A percentile compares a stretch with the other conserved stretches of the same genome.
These are phyloP conservation scores for Pythium angustatum DNA, from an alignment of 352 stramenopile species.

Conservation along the genomic window DNA sequence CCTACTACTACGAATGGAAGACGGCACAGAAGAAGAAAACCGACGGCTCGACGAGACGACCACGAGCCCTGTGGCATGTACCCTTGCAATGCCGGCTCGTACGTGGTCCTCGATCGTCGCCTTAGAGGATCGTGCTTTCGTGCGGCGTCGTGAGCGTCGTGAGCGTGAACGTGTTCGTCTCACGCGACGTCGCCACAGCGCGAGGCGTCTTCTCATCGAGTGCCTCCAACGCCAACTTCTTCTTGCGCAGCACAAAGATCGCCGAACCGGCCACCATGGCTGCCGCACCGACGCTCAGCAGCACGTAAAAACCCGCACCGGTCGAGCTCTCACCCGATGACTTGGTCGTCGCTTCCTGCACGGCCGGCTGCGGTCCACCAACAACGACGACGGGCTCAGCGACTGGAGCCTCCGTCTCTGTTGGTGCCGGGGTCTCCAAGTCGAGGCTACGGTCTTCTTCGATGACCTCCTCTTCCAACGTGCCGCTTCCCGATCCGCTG, in stretches of 20 bases:
- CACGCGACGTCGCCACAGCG: slow-evolving; percentile 26
- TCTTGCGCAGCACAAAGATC: slow-evolving; percentile 68
- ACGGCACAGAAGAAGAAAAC: too few relatives aligned
- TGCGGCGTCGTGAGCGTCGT: slow-evolving; percentile 63
- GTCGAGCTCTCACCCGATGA: neutral
- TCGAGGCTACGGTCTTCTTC: slow-evolving; percentile 21
- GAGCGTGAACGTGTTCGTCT: slow-evolving; percentile 38
- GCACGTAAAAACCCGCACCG: slow-evolving; percentile 36
- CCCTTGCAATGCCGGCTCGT: too few relatives aligned
- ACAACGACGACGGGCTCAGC: slow-evolving; percentile 20
- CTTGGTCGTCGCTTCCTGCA: slow-evolving; percentile 45
- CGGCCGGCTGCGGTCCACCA: slow-evolving; percentile 24
- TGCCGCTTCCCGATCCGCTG: slow-evolving; percentile 9
- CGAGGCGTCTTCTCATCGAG: slow-evolving; percentile 58
- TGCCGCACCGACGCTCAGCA: slow-evolving; percentile 34
- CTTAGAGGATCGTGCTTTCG: slow-evolving; percentile 49
- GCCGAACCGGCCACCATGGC: slow-evolving; percentile 47
- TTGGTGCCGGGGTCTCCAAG: neutral
- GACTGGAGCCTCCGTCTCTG: slow-evolving; percentile 9
- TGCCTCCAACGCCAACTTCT: slow-evolving; percentile 61
- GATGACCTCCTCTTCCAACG: too few relatives aligned
- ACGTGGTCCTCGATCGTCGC: neutral
- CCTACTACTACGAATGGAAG: too few relatives aligned
- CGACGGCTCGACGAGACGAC: neutral
- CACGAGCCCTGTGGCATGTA: too few relatives aligned